Percentiles rank a stretch among this genome's conserved stretches.
phyloP scores from a whole-genome alignment of 306 rosid genomes.

The Vicia villosa region DNA sequence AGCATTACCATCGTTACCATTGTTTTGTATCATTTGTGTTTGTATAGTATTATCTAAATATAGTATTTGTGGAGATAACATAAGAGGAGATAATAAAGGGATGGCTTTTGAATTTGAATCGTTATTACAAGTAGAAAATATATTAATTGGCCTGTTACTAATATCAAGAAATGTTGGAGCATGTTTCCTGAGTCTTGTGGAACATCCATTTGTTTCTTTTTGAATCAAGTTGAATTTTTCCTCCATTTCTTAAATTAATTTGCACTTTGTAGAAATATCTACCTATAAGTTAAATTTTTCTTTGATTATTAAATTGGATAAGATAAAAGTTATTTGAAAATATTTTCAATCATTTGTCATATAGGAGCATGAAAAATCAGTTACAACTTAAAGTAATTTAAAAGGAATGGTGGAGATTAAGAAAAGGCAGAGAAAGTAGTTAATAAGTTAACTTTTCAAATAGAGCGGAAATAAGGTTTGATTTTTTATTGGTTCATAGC shows the following conservation, averaged over 20 bases:
- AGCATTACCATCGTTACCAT: not conserved
- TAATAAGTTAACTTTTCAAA: not conserved
- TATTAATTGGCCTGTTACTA: conserved; percentile 18
- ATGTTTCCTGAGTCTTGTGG: conserved; percentile 65
- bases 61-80: conserved; percentile 45
- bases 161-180: conserved; percentile 67
- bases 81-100: conserved; percentile 71
- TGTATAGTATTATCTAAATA: conserved; percentile 29
- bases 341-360: not conserved
- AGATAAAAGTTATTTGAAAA: not conserved
- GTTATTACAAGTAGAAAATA: conserved; percentile 11
- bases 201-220: conserved; percentile 27
- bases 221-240: not conserved
- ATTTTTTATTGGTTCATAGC: conserved; percentile 12
- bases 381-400: conserved; percentile 8
- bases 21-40: conserved; percentile 1
- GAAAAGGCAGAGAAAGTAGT: conserved; percentile 13
- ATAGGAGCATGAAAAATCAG: not conserved
- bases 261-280: not conserved
- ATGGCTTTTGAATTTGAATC: conserved; percentile 48
- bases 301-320: not conserved
- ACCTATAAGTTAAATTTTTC: not conserved
- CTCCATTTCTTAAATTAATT: conserved; percentile 34
- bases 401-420: conserved; percentile 16
- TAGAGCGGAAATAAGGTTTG: not conserved